Evolutionary conservation across 1,284 basidiomycete species (phyloP).

Genomic region (Austroboletus niveus): DNA sequence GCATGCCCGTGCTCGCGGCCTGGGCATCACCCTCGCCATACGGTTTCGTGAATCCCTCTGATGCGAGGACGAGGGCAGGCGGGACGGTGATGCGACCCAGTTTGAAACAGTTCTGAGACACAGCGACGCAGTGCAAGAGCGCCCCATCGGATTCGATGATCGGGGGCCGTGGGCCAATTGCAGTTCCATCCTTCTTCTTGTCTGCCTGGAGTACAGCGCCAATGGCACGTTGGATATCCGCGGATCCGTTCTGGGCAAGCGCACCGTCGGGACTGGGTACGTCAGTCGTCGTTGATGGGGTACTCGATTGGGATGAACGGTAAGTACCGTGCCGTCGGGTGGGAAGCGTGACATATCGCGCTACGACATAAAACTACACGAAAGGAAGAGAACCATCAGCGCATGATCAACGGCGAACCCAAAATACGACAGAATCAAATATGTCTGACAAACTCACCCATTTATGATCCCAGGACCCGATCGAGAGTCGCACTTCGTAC

Average conservation of each 20-base stretch:
- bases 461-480: constrained; percentile 81
- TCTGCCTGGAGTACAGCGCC: constrained; percentile 36
- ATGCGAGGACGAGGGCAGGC: constrained; percentile 56
- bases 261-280: not conserved
- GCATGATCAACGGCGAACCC: not conserved
- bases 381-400: not conserved
- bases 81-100: constrained; percentile 74
- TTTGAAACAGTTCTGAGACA: constrained; percentile 76
- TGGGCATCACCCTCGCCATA: not conserved
- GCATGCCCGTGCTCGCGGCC: not conserved
- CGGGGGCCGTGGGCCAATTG: constrained; percentile 19
- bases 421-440: not conserved
- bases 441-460: constrained; percentile 52
- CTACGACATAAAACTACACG: constrained; percentile 29
- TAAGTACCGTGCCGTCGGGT: not conserved
- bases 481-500: constrained; percentile 68
- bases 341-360: constrained; percentile 31
- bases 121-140: constrained; percentile 64
- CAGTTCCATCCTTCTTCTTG: not conserved
- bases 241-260: constrained; percentile 7
- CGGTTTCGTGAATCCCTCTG: constrained; percentile 50
- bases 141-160: constrained; percentile 54
- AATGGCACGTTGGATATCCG: constrained; percentile 27
- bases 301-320: constrained; percentile 2
- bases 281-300: constrained; percentile 7